Conservation (phyloP, 192 early-diverging fungal species). For the Linnemannia zychae region DNA sequence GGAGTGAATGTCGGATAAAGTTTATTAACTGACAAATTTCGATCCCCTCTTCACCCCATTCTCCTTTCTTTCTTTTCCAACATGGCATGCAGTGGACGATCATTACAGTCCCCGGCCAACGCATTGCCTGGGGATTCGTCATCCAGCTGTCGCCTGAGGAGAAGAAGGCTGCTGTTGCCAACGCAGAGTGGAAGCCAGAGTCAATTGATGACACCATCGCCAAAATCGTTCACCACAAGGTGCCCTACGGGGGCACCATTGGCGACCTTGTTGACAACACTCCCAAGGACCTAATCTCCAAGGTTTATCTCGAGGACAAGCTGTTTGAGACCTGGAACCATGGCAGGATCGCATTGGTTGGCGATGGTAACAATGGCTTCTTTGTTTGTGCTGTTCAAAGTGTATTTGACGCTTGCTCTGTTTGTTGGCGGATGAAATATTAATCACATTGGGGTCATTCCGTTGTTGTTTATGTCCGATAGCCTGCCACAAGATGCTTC, state of each 20-base stretch:
- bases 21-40: not conserved
- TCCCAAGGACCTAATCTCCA: slow-evolving; percentile 25
- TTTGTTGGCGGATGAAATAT: not conserved
- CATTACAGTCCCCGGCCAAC: slow-evolving; percentile 12
- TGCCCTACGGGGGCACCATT: slow-evolving; percentile 29
- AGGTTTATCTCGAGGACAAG: slow-evolving; percentile 35
- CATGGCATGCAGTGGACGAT: not conserved
- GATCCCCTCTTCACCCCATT: not conserved
- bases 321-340: slow-evolving; percentile 23
- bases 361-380: slow-evolving; percentile 16
- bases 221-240: not conserved
- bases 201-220: slow-evolving; percentile 4
- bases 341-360: slow-evolving; percentile 14
- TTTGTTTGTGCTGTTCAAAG: not conserved
- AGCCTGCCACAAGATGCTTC: slow-evolving; percentile 18
- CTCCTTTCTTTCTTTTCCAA: not conserved
- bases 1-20: not conserved
- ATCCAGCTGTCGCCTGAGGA: slow-evolving; percentile 2
- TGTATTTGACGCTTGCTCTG: too few relatives aligned
- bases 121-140: slow-evolving; percentile 5
- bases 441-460: not conserved
- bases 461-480: not conserved
- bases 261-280: slow-evolving; percentile 32
- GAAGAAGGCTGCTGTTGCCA: slow-evolving; percentile 10
- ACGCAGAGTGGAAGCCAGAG: slow-evolving; percentile 33